Evolutionary conservation across 2,329 filamentous ascomycete genomes (phyloP).

Genomic region (Botryosphaeria agaves): DNA sequence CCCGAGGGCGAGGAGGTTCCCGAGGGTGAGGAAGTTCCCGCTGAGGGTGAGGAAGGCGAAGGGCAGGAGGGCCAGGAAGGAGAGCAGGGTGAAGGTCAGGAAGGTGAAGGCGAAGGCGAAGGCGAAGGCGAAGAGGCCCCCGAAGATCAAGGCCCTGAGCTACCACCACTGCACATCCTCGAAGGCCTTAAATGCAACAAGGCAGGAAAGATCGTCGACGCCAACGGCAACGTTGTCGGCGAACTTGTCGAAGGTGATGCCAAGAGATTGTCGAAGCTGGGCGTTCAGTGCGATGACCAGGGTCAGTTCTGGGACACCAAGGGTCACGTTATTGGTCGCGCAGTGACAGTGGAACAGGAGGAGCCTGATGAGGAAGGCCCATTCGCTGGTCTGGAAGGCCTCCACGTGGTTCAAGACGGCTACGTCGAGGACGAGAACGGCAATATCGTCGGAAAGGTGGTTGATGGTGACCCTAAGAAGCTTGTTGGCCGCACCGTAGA

Average conservation of each 20-base stretch:
- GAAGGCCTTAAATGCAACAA: slow-evolving; percentile 33
- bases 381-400: slow-evolving; percentile 32
- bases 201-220: slow-evolving; percentile 30
- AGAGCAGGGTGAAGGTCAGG: slow-evolving; percentile 13
- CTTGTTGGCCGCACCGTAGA: slow-evolving; percentile 31
- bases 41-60: slow-evolving; percentile 13
- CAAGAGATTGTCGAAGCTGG: slow-evolving; percentile 34
- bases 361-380: slow-evolving; percentile 29
- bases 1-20: slow-evolving; percentile 10
- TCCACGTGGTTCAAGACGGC: slow-evolving; percentile 31
- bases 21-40: slow-evolving; percentile 11
- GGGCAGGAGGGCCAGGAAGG: slow-evolving; percentile 13
- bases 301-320: slow-evolving; percentile 37
- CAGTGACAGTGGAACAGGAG: slow-evolving; percentile 27
- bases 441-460: slow-evolving; percentile 30
- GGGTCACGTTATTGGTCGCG: slow-evolving; percentile 32
- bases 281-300: slow-evolving; percentile 24
- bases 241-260: slow-evolving; percentile 32
- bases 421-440: slow-evolving; percentile 32
- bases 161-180: slow-evolving; percentile 30
- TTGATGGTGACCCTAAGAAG: slow-evolving; percentile 33
- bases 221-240: slow-evolving; percentile 27
- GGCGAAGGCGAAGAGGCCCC: slow-evolving; percentile 13
- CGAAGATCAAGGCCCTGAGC: slow-evolving; percentile 15
- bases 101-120: slow-evolving; percentile 9